Base-by-base conservation (phyloP, 176 grass and related monocot genomes). In the Juncus effusus region DNA sequence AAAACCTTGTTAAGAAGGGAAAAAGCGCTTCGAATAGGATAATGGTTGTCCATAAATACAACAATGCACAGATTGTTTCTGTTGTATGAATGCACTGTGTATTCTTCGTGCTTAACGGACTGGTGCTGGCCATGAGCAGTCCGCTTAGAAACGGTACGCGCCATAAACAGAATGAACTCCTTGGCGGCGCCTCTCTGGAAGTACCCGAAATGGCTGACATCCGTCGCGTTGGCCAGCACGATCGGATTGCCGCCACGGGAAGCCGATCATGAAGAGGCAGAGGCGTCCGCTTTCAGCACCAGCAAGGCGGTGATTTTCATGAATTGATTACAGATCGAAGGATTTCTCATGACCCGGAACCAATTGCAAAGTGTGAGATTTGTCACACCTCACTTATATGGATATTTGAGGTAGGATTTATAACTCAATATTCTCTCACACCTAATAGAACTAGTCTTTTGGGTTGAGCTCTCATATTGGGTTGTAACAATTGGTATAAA, bases 41-140 rank as follows among this genome's bases (percentile, higher is more conserved):
- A 91, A 69, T 91, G 88, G 57, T 91, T 83, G 19, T 91, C 88
- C 88, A 87, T 82, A 38, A 91, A 87, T 79, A 83, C 88, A 62
- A 91, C 73, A 2, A 15, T 77, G 55, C 84, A 84, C 12, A 91
- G 77, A 28, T 77, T 69, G 87, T 91, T 87, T 67, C 67, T 67
- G 69, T 91, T 91, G 84, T 91, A 76, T 6, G 84, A 81, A n/a
- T 91, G 88, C 13, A 87, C 88, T 60, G 83, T 84, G 69, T 13
- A 3, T 28, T 69, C 88, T 81, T 91, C 70, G 64, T 87, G 88
- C 49, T 91, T 76, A 44, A 91, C 77, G 55, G 84, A 79, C 61
- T 87, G 80, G 51, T 83, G 84, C 9, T 64, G 58, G 55, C 78
- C 81, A 47, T 60, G 49, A 7, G 81, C 28, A 13, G 81, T 84